These are phyloP conservation scores for Echinochloa phyllopogon DNA, from an alignment of 176 grass and related monocot species.

Conservation along the genomic window DNA sequence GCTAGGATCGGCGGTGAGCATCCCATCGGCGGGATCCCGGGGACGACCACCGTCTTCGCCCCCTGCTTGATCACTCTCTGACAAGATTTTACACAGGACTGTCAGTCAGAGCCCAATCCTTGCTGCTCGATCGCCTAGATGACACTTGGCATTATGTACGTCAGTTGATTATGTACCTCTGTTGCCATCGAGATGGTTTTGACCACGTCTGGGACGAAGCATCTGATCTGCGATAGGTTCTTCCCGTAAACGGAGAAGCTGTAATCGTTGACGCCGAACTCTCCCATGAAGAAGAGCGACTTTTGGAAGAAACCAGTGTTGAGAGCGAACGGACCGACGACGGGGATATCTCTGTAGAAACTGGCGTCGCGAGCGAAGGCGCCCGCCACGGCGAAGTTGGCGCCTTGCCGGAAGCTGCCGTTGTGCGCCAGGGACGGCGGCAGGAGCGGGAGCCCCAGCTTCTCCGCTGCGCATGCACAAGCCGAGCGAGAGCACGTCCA, in stretches of 20 bases:
- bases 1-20: constrained; percentile 53
- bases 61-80: constrained; percentile 57
- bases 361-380: constrained; percentile 40
- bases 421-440: constrained; percentile 47
- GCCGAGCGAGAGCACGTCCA: background rate
- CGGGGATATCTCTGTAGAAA: constrained; percentile 38
- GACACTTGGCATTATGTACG: too few species aligned
- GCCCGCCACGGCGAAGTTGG: constrained; percentile 56
- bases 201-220: constrained; percentile 30
- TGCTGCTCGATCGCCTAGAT: too few species aligned
- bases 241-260: constrained; percentile 4
- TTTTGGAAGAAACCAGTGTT: constrained; percentile 37
- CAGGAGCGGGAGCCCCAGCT: constrained; percentile 36
- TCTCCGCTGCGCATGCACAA: constrained; percentile 20
- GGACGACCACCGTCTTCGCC: constrained; percentile 54
- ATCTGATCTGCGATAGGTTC: constrained; percentile 17
- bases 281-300: constrained; percentile 48
- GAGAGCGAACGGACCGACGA: background rate
- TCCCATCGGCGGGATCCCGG: constrained; percentile 65
- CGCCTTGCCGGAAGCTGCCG: constrained; percentile 40
- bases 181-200: constrained; percentile 14
- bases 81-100: too few species aligned
- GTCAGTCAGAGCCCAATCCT: too few species aligned
- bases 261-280: constrained; percentile 42
- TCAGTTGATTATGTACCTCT: constrained; percentile 10